These are phyloP conservation scores for Harringtonia aguacate DNA, from an alignment of 2,329 filamentous ascomycete species.

Conservation along the genomic window DNA sequence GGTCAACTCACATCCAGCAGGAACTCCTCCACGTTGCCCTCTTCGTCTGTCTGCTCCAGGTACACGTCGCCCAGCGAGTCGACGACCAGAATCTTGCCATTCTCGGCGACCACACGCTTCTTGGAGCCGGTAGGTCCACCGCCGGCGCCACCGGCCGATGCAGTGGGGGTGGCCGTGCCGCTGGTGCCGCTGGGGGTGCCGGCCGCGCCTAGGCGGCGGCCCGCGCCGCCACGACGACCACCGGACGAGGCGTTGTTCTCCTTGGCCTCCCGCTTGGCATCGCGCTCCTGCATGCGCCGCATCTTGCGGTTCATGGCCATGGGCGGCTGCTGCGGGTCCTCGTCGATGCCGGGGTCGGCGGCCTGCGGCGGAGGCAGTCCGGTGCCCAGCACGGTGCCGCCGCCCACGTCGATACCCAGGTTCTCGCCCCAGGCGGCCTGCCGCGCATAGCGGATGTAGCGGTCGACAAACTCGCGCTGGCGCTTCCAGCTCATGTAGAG, in stretches of 20 bases:
- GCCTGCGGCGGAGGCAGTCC: conserved; percentile 30
- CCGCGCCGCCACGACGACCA: conserved; percentile 20
- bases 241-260: no score
- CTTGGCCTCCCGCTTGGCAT: conserved; percentile 61
- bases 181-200: conserved; percentile 16
- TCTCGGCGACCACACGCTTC: conserved; percentile 84
- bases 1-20: conserved; percentile 68
- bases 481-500: conserved; percentile 81
- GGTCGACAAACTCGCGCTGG: conserved; percentile 80
- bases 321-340: conserved; percentile 18
- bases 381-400: conserved; percentile 37
- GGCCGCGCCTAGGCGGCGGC: conserved; percentile 24
- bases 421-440: conserved; percentile 86
- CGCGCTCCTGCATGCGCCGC: conserved; percentile 80
- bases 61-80: conserved; percentile 89
- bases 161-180: conserved; percentile 14
- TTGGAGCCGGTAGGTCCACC: conserved; percentile 61
- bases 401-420: conserved; percentile 49
- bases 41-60: conserved; percentile 82
- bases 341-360: conserved; percentile 19
- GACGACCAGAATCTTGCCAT: conserved; percentile 89
- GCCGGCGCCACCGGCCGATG: conserved; percentile 33
- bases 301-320: conserved; percentile 70
- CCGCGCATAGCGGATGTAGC: conserved; percentile 84
- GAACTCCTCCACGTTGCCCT: conserved; percentile 73